These are phyloP conservation scores for Triticum turgidum DNA, from an alignment of 176 grass and related monocot species.

Conservation along the genomic window DNA sequence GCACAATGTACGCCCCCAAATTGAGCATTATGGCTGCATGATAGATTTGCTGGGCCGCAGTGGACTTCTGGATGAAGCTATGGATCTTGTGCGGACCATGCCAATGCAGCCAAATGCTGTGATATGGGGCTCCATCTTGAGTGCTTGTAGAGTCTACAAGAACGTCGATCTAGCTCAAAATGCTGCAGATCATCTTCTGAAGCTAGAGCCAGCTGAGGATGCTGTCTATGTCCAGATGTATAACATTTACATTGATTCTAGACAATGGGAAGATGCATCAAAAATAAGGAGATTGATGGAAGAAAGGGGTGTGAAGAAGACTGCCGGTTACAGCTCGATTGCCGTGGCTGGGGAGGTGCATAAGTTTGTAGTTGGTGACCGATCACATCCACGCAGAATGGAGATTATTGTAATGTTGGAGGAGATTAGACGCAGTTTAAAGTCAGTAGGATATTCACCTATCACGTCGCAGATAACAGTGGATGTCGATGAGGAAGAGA, in stretches of 20 bases:
- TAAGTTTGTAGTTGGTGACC: slow-evolving; percentile 62
- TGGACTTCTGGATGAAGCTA: slow-evolving; percentile 56
- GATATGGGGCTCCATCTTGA: slow-evolving; percentile 65
- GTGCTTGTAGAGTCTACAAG: slow-evolving; percentile 54
- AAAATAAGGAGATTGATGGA: slow-evolving; percentile 70
- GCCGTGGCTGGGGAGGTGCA: slow-evolving; percentile 61
- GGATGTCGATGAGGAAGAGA: slow-evolving; percentile 68
- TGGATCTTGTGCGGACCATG: slow-evolving; percentile 56
- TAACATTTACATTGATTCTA: slow-evolving; percentile 67
- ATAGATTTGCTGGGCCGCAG: slow-evolving; percentile 71
- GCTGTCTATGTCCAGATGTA: slow-evolving; percentile 70
- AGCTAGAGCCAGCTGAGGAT: slow-evolving; percentile 58
- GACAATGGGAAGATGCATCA: slow-evolving; percentile 52
- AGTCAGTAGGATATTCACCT: slow-evolving; percentile 43
- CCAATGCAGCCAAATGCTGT: slow-evolving; percentile 66
- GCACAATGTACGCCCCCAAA: slow-evolving; percentile 46
- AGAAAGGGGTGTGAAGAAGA: slow-evolving; percentile 59
- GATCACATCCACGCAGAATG: slow-evolving; percentile 44
- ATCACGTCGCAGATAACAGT: slow-evolving; percentile 47
- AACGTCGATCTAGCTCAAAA: slow-evolving; percentile 41
- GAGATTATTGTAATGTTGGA: slow-evolving; percentile 58
- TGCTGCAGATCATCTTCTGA: slow-evolving; percentile 56
- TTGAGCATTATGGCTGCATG: slow-evolving; percentile 84
- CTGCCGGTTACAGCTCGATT: slow-evolving; percentile 74
- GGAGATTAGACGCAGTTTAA: slow-evolving; percentile 45